These are phyloP conservation scores for Drechslera avenae DNA, from an alignment of 2,329 filamentous ascomycete species.

Conservation along the genomic window DNA sequence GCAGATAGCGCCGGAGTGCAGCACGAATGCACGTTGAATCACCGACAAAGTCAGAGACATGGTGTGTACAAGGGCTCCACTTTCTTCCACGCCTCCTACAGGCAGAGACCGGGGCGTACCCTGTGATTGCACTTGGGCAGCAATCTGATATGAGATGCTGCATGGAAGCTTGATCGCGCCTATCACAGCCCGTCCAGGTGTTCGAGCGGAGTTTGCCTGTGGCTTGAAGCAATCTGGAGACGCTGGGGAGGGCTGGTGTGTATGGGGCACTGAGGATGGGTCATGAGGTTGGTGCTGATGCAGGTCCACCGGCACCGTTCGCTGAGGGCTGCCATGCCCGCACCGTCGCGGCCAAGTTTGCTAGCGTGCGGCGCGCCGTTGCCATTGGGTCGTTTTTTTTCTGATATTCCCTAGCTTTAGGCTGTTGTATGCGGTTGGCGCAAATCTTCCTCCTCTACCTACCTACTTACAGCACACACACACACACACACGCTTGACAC, in stretches of 20 bases:
- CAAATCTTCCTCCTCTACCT: slow-evolving; percentile 27
- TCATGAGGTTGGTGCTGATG: slow-evolving; percentile 34
- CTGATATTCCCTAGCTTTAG: slow-evolving; percentile 28
- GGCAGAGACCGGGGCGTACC: slow-evolving; percentile 22
- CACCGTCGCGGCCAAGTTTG: slow-evolving; percentile 22
- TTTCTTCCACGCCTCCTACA: slow-evolving; percentile 35
- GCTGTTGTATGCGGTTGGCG: slow-evolving; percentile 34
- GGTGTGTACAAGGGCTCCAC: slow-evolving; percentile 2
- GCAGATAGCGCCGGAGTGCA: slow-evolving; percentile 2
- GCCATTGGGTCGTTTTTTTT: slow-evolving; percentile 17
- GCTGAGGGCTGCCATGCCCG: slow-evolving; percentile 27
- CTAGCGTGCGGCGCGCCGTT: slow-evolving; percentile 20
- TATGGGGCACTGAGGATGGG: slow-evolving; percentile 22
- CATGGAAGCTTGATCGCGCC: slow-evolving; percentile 26
- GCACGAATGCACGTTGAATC: neutral
- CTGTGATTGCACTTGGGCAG: slow-evolving; percentile 30
- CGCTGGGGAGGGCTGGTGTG: too few relatives aligned
- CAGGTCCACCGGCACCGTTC: slow-evolving; percentile 37
- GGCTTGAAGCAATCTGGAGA: slow-evolving; percentile 38
- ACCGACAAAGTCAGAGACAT: neutral
- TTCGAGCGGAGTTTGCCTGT: slow-evolving; percentile 20
- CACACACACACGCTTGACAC: neutral
- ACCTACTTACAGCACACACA: neutral
- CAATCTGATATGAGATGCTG: slow-evolving; percentile 31
- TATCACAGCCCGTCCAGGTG: slow-evolving; percentile 23